Evolutionary conservation across 768 basidiomycete species (phyloP).

Genomic region (Naganishia vishniacii): DNA sequence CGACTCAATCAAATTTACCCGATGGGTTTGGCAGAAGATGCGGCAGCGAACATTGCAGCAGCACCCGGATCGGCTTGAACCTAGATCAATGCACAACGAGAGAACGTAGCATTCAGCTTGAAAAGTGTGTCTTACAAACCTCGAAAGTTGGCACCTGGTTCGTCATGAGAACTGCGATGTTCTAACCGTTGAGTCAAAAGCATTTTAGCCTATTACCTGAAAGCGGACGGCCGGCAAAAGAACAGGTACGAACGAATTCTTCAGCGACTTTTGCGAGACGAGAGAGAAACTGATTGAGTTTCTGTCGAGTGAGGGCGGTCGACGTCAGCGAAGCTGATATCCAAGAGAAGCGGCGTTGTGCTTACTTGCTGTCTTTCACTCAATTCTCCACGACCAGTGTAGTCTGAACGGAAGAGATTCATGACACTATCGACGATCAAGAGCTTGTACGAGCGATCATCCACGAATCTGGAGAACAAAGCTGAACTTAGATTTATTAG

Average conservation of each 20-base stretch:
- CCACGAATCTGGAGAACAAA: constrained; percentile 33
- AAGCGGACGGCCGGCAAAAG: no score
- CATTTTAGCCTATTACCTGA: no score
- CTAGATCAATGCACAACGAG: neutral
- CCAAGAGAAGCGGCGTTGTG: constrained; percentile 48
- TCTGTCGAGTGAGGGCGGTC: constrained; percentile 22
- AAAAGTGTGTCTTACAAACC: no score
- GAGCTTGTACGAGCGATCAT: constrained; percentile 44
- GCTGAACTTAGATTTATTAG: neutral
- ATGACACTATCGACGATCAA: constrained; percentile 95
- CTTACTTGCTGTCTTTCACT: constrained; percentile 86
- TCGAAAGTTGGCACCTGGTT: no score
- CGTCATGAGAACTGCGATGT: constrained; percentile 77
- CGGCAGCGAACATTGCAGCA: constrained; percentile 68
- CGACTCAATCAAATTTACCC: no score
- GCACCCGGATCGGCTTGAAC: constrained; percentile 74
- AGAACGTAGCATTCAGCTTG: neutral
- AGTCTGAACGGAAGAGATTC: constrained; percentile 82
- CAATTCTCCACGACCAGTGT: constrained; percentile 83
- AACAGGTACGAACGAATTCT: constrained; percentile 61
- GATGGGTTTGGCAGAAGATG: constrained; percentile 83
- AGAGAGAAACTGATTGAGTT: constrained; percentile 86
- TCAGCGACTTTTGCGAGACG: constrained; percentile 86
- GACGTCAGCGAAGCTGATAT: constrained; percentile 22
- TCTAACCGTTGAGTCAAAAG: constrained; percentile 27